Evolutionary conservation across 148 eudicot genomes (phyloP), one percentile per base, ranked within the genome.

Genomic region (Persicaria tinctoria): DNA sequence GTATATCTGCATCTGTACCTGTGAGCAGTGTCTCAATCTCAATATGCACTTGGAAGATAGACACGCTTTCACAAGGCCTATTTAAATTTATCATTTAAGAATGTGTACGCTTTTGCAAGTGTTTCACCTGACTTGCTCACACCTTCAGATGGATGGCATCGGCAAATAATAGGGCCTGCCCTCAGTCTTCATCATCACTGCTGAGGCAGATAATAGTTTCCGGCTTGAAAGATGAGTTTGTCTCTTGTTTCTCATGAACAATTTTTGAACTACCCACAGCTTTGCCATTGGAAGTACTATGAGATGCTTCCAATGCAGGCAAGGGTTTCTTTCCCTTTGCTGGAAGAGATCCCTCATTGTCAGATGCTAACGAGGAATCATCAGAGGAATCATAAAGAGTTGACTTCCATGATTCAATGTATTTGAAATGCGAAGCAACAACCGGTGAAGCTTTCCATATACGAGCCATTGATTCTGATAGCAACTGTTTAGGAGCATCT

Each of bases 341-440:
- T 11, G 46, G 55, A n/a, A 64, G 23, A 8, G 76, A 73, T 56
- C 63, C 75, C 49, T 80, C 82, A 10, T 80, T 50, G 60, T 79
- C 86, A 32, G 41, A 74, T n/a, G 78, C 82, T 13, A 77, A 72
- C 6, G 83, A 73, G 3, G 82, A 78, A 63, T 5, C 70, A 74
- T 11, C 41, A 32, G 83, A 74, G 41, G 63, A 60, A 78, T 64
- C 49, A 18, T 79, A 46, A 44, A 32, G 57, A 64, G 46, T 16
- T 46, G 50, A 18, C 32, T 7, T 47, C 75, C 48, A 68, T 50
- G 75, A 12, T 3, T 74, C 71, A 18, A 68, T 17, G 49, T 51
- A 76, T 53, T 70, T 73, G 51, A 63, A 78, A 49, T 80, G 70
- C 20, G 23, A 57, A 51, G 73, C 56, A 51, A 51, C 59, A 23